These are phyloP conservation scores for Scorias spongiosa DNA, from an alignment of 2,329 filamentous ascomycete genomes.

Conservation along the genomic window DNA sequence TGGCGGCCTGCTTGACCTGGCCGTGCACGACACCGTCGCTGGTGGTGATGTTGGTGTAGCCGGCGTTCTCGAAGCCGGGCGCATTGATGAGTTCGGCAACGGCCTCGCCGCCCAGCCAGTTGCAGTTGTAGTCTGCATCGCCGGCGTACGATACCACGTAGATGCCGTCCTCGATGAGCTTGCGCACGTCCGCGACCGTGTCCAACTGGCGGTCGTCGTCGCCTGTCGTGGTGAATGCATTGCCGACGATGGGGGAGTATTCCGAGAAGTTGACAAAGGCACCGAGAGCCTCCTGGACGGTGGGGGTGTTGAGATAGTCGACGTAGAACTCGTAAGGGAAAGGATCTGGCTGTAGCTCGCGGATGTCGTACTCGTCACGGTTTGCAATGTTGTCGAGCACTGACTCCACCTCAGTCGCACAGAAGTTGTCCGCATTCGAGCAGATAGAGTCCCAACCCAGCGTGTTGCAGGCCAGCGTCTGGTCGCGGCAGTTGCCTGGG, in stretches of 20 bases:
- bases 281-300: slow-evolving; percentile 43
- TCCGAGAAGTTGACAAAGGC: slow-evolving; percentile 44
- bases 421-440: slow-evolving; percentile 40
- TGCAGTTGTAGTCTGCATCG: slow-evolving; percentile 35
- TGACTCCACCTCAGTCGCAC: slow-evolving; percentile 36
- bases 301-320: slow-evolving; percentile 42
- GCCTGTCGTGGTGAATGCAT: slow-evolving; percentile 32
- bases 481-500: slow-evolving; percentile 44
- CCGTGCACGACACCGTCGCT: slow-evolving; percentile 35
- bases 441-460: slow-evolving; percentile 38
- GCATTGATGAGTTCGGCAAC: slow-evolving; percentile 26
- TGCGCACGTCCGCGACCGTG: slow-evolving; percentile 26
- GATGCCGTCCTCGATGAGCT: slow-evolving; percentile 25
- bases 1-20: slow-evolving; percentile 36
- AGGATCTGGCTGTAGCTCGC: slow-evolving; percentile 39
- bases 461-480: slow-evolving; percentile 39
- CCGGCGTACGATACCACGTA: slow-evolving; percentile 30
- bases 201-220: slow-evolving; percentile 33
- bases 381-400: slow-evolving; percentile 36
- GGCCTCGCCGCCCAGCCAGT: slow-evolving; percentile 30
- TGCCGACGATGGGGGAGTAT: slow-evolving; percentile 26
- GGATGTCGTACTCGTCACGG: slow-evolving; percentile 46
- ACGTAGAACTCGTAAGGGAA: slow-evolving; percentile 42
- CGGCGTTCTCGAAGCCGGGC: slow-evolving; percentile 28
- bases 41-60: slow-evolving; percentile 33